phyloP scores from a whole-genome alignment of 352 stramenopile species.

The Phytopythium boreale region DNA sequence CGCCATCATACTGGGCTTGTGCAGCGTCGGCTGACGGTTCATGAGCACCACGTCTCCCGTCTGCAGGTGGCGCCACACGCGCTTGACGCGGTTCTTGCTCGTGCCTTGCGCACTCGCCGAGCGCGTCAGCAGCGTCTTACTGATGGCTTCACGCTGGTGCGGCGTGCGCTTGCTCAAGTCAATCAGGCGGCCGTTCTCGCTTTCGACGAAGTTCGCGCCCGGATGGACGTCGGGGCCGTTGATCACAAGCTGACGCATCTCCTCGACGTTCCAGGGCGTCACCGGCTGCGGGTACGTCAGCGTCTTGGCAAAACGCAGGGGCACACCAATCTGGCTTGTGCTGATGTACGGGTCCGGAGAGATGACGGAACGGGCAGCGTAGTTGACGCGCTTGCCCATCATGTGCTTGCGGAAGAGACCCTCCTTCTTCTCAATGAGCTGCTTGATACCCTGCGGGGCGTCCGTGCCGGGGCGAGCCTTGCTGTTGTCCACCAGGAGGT shows the following conservation, averaged over 20 bases:
- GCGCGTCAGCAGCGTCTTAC: slow-evolving; percentile 92
- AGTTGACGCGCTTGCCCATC: slow-evolving; percentile 99
- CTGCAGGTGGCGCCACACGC: slow-evolving; percentile 97
- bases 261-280: slow-evolving; percentile 96
- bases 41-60: slow-evolving; percentile 99
- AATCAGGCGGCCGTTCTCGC: slow-evolving; percentile 90
- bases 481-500: slow-evolving; percentile 81
- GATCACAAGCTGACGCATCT: slow-evolving; percentile 96
- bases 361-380: slow-evolving; percentile 98
- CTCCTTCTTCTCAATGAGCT: slow-evolving; percentile 99
- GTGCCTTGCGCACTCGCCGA: slow-evolving; percentile 74
- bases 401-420: slow-evolving; percentile 98
- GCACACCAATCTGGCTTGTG: slow-evolving; percentile 99
- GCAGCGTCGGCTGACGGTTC: slow-evolving; percentile 99
- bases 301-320: slow-evolving; percentile 96
- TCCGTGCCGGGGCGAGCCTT: slow-evolving; percentile 67
- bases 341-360: slow-evolving; percentile 99
- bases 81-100: slow-evolving; percentile 90
- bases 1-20: slow-evolving; percentile 99
- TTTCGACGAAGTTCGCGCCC: slow-evolving; percentile 98
- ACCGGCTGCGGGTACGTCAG: slow-evolving; percentile 98
- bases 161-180: slow-evolving; percentile 93
- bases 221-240: slow-evolving; percentile 96
- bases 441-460: slow-evolving; percentile 90
- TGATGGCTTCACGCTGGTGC: slow-evolving; percentile 94